Conservation (phyloP, 2,329 filamentous ascomycete species). For the Whalleya microplaca region DNA sequence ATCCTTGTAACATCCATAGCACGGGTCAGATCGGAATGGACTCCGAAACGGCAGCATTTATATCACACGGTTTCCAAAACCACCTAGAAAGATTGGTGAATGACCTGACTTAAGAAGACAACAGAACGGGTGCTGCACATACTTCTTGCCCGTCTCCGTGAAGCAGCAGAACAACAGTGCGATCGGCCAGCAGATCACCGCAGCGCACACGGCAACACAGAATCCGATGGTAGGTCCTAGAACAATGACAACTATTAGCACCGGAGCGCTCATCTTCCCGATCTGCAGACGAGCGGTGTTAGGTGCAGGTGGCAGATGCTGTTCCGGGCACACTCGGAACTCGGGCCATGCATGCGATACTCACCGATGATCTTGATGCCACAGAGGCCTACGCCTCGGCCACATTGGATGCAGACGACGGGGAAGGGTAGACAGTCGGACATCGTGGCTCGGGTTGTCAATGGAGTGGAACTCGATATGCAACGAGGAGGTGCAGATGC, state of each 20-base stretch:
- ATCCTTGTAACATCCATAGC: too few species aligned
- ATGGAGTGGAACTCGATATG: too few species aligned
- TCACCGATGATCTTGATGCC: slow-evolving; percentile 29
- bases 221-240: slow-evolving; percentile 29
- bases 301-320: background rate
- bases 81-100: slow-evolving; percentile 15
- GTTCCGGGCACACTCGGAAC: too few species aligned
- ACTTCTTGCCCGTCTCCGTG: slow-evolving; percentile 30
- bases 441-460: slow-evolving; percentile 7
- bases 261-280: background rate
- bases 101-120: background rate
- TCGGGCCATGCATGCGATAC: background rate
- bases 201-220: slow-evolving; percentile 25
- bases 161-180: slow-evolving; percentile 30
- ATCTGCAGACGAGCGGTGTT: background rate
- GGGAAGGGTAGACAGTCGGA: slow-evolving; percentile 27
- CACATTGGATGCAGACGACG: slow-evolving; percentile 31
- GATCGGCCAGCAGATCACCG: slow-evolving; percentile 29
- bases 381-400: slow-evolving; percentile 28
- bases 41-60: slow-evolving; percentile 28
- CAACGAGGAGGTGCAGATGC: background rate
- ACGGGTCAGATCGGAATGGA: slow-evolving; percentile 26
- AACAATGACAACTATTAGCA: background rate
- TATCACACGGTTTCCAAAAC: slow-evolving; percentile 32
- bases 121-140: slow-evolving; percentile 4